These are phyloP conservation scores for Eustoma russellianum DNA, from an alignment of 257 asterid genomes.

Conservation along the genomic window DNA sequence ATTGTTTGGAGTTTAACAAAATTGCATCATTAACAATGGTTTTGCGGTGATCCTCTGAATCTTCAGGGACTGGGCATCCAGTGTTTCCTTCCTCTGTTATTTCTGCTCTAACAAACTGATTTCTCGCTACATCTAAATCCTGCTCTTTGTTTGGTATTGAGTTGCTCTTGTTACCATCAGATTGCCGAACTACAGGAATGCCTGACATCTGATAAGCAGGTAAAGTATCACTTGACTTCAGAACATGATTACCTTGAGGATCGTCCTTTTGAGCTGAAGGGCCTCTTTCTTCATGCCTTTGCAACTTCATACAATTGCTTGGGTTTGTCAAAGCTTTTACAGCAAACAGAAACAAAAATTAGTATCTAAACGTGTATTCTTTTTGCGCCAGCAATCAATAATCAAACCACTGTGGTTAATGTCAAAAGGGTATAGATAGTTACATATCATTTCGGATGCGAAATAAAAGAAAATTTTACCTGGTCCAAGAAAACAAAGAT, in stretches of 20 bases:
- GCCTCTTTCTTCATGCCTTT: constrained; percentile 45
- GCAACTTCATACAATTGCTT: constrained; percentile 39
- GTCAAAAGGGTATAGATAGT: no score
- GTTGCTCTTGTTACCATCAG: constrained; percentile 17
- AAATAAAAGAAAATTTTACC: constrained; percentile 34
- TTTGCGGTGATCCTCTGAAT: constrained; percentile 30
- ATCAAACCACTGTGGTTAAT: no score
- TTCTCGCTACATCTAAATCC: constrained; percentile 12
- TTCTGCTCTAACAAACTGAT: constrained; percentile 27
- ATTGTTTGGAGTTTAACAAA: constrained; percentile 19
- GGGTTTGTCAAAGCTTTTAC: constrained; percentile 34
- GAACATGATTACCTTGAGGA: constrained; percentile 27
- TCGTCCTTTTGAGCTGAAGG: constrained; percentile 32
- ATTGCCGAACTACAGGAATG: constrained; percentile 24
- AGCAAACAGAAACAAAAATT: constrained; percentile 17
- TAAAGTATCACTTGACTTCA: constrained; percentile 10
- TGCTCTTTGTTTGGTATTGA: constrained; percentile 33
- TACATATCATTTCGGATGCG: background rate
- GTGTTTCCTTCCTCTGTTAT: constrained; percentile 24
- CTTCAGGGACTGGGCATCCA: constrained; percentile 27
- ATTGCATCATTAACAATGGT: constrained; percentile 20
- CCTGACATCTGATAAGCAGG: constrained; percentile 28
- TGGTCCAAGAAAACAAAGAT: constrained; percentile 30
- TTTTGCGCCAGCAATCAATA: no score
- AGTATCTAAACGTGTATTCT: constrained; percentile 18